A percentile compares a stretch with the other conserved stretches of the same genome.
Conservation (phyloP, 176 grass and related monocot species). For the Zizania latifolia region DNA sequence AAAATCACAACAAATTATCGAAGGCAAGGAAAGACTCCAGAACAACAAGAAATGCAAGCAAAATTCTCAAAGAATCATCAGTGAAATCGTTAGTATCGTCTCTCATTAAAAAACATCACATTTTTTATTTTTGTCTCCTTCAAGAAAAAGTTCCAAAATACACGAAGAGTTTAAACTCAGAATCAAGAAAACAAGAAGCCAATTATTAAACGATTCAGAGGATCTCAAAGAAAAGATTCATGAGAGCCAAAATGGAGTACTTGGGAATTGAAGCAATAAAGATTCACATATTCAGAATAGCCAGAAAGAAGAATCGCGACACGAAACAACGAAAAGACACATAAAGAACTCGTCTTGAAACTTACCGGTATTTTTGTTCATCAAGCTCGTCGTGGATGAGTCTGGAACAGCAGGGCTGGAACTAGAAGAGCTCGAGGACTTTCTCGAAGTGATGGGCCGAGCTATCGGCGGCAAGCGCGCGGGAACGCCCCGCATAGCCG, state of each 20-base stretch:
- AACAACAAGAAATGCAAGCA: not conserved
- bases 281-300: not conserved
- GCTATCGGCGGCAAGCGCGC: not conserved
- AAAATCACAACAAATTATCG: not conserved
- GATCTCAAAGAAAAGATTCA: not conserved
- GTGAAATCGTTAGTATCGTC: not conserved
- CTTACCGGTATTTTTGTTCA: not conserved
- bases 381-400: too few species aligned
- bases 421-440: too few species aligned
- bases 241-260: not conserved
- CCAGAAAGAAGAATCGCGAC: not conserved
- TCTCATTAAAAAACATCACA: too few species aligned
- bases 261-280: not conserved
- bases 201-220: not conserved
- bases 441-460: not conserved
- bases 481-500: not conserved
- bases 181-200: not conserved
- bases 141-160: too few species aligned
- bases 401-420: too few species aligned
- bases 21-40: not conserved
- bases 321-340: not conserved
- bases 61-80: not conserved
- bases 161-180: not conserved
- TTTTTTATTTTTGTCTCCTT: too few species aligned
- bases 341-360: not conserved